Conservation (phyloP, 1,284 basidiomycete genomes). For the Ganoderma leucocontextum region DNA sequence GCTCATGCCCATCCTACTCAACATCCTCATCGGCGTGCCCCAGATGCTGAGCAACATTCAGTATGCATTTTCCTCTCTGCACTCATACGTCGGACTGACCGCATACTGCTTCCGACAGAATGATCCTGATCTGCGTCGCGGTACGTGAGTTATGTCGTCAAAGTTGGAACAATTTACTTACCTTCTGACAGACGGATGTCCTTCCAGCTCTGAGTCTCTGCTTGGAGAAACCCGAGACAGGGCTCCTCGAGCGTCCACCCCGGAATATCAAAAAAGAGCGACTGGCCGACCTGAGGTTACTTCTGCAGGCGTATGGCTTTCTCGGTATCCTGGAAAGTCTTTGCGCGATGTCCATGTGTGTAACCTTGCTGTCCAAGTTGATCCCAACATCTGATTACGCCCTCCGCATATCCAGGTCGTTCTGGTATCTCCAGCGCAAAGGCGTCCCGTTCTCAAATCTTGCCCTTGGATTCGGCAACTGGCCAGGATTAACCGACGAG, state of each 20-base stretch:
- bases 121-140: conserved; percentile 66
- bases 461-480: conserved; percentile 58
- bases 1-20: conserved; percentile 70
- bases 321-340: conserved; percentile 65
- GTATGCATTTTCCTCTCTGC: conserved; percentile 34
- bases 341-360: conserved; percentile 56
- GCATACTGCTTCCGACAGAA: conserved; percentile 33
- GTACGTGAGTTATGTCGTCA: conserved; percentile 21
- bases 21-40: conserved; percentile 52
- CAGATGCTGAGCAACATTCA: conserved; percentile 61
- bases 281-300: conserved; percentile 54
- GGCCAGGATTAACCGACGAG: conserved; percentile 45
- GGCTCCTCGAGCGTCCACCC: conserved; percentile 65
- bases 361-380: conserved; percentile 30
- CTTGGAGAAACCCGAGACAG: conserved; percentile 58
- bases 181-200: conserved; percentile 54
- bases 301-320: conserved; percentile 71
- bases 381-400: background rate
- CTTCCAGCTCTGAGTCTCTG: conserved; percentile 57
- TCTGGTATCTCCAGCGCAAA: conserved; percentile 59
- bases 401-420: conserved; percentile 45
- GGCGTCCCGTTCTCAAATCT: conserved; percentile 62
- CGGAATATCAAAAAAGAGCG: conserved; percentile 64
- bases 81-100: background rate
- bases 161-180: conserved; percentile 32